Percentiles rank a stretch among this genome's conserved stretches.
Conservation (phyloP, 2,329 filamentous ascomycete genomes). For the Aspergillus tubingensis region DNA sequence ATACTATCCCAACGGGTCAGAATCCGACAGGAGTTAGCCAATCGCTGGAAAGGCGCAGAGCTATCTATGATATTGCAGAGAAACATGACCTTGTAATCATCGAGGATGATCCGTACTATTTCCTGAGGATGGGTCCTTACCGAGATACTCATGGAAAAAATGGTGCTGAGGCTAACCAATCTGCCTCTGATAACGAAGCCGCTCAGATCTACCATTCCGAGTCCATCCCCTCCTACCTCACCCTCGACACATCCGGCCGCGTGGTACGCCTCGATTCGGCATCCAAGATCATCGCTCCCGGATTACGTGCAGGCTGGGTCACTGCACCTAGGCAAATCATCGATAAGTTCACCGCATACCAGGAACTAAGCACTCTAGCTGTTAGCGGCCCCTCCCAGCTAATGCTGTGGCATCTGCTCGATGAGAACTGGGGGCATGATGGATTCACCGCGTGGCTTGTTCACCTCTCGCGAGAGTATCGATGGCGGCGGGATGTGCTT, state of each 20-base stretch:
- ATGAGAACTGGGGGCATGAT: slow-evolving; percentile 83
- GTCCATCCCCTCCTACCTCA: slow-evolving; percentile 64
- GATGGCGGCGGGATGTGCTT: slow-evolving; percentile 69
- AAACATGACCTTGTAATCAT: slow-evolving; percentile 85
- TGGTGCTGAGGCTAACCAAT: no score
- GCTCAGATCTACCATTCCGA: background rate
- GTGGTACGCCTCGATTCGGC: slow-evolving; percentile 85
- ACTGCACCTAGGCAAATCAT: slow-evolving; percentile 77
- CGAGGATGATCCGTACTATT: slow-evolving; percentile 95
- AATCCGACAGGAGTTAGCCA: slow-evolving; percentile 90
- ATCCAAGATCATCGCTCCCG: slow-evolving; percentile 79
- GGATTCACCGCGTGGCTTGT: slow-evolving; percentile 83
- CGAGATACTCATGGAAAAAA: no score
- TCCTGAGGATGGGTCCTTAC: slow-evolving; percentile 68
- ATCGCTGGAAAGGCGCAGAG: slow-evolving; percentile 63
- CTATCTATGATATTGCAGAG: slow-evolving; percentile 74
- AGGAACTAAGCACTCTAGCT: slow-evolving; percentile 75
- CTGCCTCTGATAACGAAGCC: slow-evolving; percentile 36
- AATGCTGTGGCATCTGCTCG: slow-evolving; percentile 76
- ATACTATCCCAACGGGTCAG: slow-evolving; percentile 78
- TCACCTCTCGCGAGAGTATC: slow-evolving; percentile 73
- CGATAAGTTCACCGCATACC: slow-evolving; percentile 73
- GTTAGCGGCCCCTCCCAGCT: slow-evolving; percentile 77
- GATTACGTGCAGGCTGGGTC: slow-evolving; percentile 77
- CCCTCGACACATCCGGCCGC: slow-evolving; percentile 75